Evolutionary conservation across 805 yeast species (phyloP), one percentile per base, ranked within the genome.

Genomic region (Saccharomycopsis sp.): DNA sequence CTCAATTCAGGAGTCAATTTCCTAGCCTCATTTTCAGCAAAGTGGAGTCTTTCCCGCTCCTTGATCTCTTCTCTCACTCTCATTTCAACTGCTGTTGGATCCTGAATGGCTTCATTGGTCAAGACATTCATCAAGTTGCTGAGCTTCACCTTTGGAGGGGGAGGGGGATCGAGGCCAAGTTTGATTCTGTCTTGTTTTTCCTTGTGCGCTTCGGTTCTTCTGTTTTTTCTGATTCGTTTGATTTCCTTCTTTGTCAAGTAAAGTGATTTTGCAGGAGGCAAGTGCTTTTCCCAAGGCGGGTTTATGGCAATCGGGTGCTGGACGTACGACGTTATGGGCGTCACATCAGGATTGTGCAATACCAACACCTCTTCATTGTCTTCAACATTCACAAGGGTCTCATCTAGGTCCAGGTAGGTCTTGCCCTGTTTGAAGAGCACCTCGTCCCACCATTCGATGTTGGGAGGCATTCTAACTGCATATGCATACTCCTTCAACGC

Each of bases 391-490:
- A 65, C 68, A 39, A 58, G 64, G 27, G 61, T 60, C 1, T 60
- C 62, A 4, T 57, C 52, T n/a, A 66, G 43, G 30, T 62, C 52
- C 1, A 55, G 55, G 49, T 72, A 68, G 30, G 54, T 54, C 2
- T 58, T 57, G 20, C 62, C 63, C 9, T 49, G 51, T 30, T 56
- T 56, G 2, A 81, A 50, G 36, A 74, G 71, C 2, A 74, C 74
- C 40, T 60, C 56, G 60, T 89, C 96, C 96, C 96, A 89, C 95
- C 96, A 86, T 57, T 87, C 96, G 2, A 77, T 59, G 2, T 43
- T 46, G 0, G 95, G 94, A 1, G 88, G 87, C 21, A 30, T 30
- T 0, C 53, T 55, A 0, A 62, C 62, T 39, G 61, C 57, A 52
- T 68, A 81, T 6, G 62, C 55, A 15, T 73, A 70, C 52, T 85